Conservation (phyloP, 2,329 filamentous ascomycete species). For the Fusarium pseudograminearum region DNA sequence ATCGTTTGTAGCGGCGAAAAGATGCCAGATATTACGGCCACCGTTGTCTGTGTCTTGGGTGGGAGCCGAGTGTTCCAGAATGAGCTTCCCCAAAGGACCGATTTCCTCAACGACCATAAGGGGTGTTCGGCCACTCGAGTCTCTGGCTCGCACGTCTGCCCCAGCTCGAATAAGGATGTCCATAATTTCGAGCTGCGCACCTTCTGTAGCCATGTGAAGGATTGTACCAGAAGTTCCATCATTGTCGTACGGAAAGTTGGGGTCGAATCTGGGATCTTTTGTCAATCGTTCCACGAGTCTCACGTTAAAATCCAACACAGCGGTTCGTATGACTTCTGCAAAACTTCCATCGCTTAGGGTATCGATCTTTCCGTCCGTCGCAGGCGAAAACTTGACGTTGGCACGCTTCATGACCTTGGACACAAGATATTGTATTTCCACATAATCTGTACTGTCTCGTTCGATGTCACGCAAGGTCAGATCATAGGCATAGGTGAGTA, state of each 20-base stretch:
- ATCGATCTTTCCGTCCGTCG: constrained; percentile 6
- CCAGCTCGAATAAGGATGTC: constrained; percentile 46
- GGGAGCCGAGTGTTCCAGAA: constrained; percentile 42
- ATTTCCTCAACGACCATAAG: constrained; percentile 51
- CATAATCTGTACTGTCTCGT: constrained; percentile 15
- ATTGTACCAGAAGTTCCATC: constrained; percentile 43
- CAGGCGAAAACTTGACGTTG: constrained; percentile 31
- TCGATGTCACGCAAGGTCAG: constrained; percentile 29
- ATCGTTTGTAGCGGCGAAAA: constrained; percentile 52
- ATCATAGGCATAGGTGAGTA: constrained; percentile 46
- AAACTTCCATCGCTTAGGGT: constrained; percentile 40
- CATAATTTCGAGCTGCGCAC: constrained; percentile 45
- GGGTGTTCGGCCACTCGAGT: constrained; percentile 51
- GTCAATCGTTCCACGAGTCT: constrained; percentile 46
- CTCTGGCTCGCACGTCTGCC: constrained; percentile 47
- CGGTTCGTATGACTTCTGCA: constrained; percentile 37
- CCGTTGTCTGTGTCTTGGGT: constrained; percentile 50
- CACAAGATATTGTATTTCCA: constrained; percentile 27
- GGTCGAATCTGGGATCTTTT: constrained; percentile 50
- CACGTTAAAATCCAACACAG: constrained; percentile 46
- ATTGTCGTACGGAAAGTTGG: constrained; percentile 39
- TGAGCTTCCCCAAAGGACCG: constrained; percentile 44
- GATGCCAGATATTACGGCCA: constrained; percentile 56
- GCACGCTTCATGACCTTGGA: constrained; percentile 30
- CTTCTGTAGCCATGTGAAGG: constrained; percentile 50